Evolutionary conservation across 2,329 filamentous ascomycete species (phyloP), one percentile per base, ranked within the genome.

Genomic region (Claviceps pazoutovae): DNA sequence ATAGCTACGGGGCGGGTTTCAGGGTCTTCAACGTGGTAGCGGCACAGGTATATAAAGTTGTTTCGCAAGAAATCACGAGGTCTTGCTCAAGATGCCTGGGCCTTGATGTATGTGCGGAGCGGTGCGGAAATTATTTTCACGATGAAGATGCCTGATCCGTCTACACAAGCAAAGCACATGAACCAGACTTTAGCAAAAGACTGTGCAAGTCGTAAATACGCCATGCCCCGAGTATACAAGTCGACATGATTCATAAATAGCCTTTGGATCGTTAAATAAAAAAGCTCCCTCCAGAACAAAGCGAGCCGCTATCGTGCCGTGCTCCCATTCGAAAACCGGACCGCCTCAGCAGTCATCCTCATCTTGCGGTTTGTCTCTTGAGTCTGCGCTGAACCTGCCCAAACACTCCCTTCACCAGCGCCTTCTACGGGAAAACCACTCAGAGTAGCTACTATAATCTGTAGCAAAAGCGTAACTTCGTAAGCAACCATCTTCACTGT

Each of bases 301-400:
- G 68, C 66, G n/a, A 80, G 59, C 7, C 66, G 60, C 53, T 71
- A 34, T 72, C 63, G 88, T 80, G 6, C 86, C 74, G 58, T 93
- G 86, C 62, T 91, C 86, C 13, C 84, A 75, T 63, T 88, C 86
- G 2, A 94, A 68, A 75, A 63, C 88, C 85, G 2, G 94, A 68
- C 62, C 83, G 79, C 63, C 89, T 80, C 46, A 95, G 64, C 58
- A 88, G 30, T 34, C 30, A 34, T 34, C 30, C 30, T 34, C 9
- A 11, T 34, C 30, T 34, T 34, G 4, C 26, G 23, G 6, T 30
- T 30, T 30, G 26, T 30, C 8, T 30, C 26, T 30, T 30, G 26
- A 30, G 26, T 8, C 26, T 9, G 26, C 26, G 26, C 30, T 34
- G 30, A 4, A 34, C 9, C 21, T 16, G 2, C 41, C 2, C 19